Conservation (phyloP, 305 asterid species). For the Euphrasia arctica region DNA sequence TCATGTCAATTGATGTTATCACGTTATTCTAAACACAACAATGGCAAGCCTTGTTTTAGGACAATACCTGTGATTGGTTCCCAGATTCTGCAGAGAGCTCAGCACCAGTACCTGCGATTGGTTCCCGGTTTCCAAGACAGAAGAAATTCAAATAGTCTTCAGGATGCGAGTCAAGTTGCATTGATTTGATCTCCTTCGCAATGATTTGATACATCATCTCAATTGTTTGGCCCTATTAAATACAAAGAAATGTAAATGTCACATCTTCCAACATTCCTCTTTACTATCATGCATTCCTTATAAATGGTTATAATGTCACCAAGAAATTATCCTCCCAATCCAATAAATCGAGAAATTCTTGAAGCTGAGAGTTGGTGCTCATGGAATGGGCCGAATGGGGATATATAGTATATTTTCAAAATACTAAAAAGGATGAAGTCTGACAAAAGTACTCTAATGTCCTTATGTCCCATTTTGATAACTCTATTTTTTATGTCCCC, state of each 20-base stretch:
- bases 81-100: constrained; percentile 47
- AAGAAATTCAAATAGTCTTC: constrained; percentile 80
- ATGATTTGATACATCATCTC: constrained; percentile 74
- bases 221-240: constrained; percentile 69
- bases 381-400: neutral
- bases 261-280: constrained; percentile 11
- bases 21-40: constrained; percentile 13
- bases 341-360: constrained; percentile 12
- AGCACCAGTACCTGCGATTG: constrained; percentile 32
- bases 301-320: neutral
- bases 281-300: neutral
- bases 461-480: no score
- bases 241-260: constrained; percentile 16
- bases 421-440: neutral
- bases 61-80: constrained; percentile 42
- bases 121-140: constrained; percentile 86
- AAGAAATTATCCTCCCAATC: constrained; percentile 14
- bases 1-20: no score
- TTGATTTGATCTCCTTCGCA: constrained; percentile 65
- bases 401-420: constrained; percentile 14
- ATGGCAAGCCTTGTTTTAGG: constrained; percentile 12
- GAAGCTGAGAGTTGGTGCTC: constrained; percentile 12
- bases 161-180: constrained; percentile 61
- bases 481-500: no score
- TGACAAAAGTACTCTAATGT: no score